Percentiles rank a stretch among this genome's conserved stretches.
Evolutionary conservation across 202 grass and related monocot genomes (phyloP).

Genomic region (Panicum virgatum): DNA sequence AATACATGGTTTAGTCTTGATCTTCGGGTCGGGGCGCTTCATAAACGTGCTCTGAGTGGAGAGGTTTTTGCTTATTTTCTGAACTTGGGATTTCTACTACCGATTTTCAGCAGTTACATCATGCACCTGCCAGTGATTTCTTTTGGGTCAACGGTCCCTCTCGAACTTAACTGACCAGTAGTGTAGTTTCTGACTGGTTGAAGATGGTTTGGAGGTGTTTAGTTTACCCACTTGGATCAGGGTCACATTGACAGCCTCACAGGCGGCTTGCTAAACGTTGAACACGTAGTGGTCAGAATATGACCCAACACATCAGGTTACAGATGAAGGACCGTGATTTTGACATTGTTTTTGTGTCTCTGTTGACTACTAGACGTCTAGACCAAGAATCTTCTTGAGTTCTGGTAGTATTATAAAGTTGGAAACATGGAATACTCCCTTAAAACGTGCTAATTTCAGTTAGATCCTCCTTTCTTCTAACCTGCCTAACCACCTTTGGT

Average conservation of each 20-base stretch:
- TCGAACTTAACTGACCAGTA: background rate
- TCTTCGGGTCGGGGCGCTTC: no score
- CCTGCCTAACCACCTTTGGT: background rate
- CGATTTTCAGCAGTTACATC: background rate
- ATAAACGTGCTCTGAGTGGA: no score
- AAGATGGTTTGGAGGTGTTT: background rate
- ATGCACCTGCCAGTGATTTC: background rate
- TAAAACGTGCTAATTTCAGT: background rate
- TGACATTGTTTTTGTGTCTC: background rate
- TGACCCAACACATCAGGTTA: background rate
- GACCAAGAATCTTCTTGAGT: background rate
- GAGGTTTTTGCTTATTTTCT: background rate
- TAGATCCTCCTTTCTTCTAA: background rate
- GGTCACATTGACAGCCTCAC: background rate
- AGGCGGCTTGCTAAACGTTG: background rate
- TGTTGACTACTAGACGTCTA: background rate
- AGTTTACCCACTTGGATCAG: background rate
- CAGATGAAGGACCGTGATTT: background rate
- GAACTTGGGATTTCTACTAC: background rate
- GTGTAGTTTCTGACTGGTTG: background rate
- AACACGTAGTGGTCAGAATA: background rate
- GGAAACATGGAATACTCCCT: background rate
- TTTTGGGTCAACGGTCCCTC: background rate
- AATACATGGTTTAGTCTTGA: no score
- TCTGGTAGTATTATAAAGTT: background rate